A percentile compares a stretch with the other conserved stretches of the same genome.
phyloP scores from a whole-genome alignment of 2,329 filamentous ascomycete genomes.

The Xylariaceae sp. region DNA sequence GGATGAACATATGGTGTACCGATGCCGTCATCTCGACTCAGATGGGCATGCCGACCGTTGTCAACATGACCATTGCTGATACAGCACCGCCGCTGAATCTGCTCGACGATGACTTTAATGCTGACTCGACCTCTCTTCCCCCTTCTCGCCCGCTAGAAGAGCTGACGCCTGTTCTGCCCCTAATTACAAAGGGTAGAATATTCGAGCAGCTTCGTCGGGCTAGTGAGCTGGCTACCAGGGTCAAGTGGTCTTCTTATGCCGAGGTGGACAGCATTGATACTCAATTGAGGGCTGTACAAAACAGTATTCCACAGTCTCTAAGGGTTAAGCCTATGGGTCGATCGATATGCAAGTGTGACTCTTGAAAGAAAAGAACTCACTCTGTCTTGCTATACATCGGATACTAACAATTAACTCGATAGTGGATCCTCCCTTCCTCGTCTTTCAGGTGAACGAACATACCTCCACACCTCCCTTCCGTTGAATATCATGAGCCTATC shows the following conservation, averaged over 20 bases:
- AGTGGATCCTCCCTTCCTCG: not conserved
- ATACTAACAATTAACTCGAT: not conserved
- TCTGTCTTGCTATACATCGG: not conserved
- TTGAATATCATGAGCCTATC: not conserved
- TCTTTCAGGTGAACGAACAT: not conserved
- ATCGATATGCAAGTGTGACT: not conserved
- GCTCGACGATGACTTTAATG: slow-evolving; percentile 50
- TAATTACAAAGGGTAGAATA: slow-evolving; percentile 48
- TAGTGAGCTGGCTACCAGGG: not conserved
- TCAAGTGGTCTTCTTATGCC: not conserved
- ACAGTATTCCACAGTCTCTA: not conserved
- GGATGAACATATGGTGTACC: slow-evolving; percentile 44
- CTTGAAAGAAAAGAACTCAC: too few relatives aligned
- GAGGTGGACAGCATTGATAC: not conserved
- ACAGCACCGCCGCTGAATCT: slow-evolving; percentile 48
- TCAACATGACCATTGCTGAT: slow-evolving; percentile 44
- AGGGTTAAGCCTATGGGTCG: not conserved
- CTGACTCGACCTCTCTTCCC: slow-evolving; percentile 45
- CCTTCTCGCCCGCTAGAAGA: slow-evolving; percentile 44
- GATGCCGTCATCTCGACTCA: slow-evolving; percentile 52
- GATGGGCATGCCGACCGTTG: slow-evolving; percentile 46
- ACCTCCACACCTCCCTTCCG: not conserved
- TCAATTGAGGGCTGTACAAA: not conserved
- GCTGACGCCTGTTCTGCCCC: slow-evolving; percentile 46
- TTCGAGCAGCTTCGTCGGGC: not conserved